phyloP scores from a whole-genome alignment of 441 rosid genomes.

The Rhodomyrtus psidioides region DNA sequence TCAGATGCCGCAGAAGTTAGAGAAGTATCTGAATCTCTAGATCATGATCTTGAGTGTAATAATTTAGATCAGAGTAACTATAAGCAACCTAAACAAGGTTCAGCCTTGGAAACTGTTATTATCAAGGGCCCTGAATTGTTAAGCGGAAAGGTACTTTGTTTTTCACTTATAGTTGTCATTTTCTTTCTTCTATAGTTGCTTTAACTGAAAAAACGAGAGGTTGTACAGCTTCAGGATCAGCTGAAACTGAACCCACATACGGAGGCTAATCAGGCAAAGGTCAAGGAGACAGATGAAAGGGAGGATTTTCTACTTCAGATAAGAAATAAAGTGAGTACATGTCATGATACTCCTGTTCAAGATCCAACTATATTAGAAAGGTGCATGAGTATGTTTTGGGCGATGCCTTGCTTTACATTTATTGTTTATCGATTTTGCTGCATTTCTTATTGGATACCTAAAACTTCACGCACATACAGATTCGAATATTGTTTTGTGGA shows the following conservation, averaged over 20 bases:
- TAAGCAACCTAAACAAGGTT: slow-evolving; percentile 25
- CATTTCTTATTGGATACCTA: not conserved
- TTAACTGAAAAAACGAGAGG: not conserved
- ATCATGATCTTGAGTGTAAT: slow-evolving; percentile 24
- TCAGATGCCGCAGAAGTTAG: slow-evolving; percentile 23
- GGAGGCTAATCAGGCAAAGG: slow-evolving; percentile 34
- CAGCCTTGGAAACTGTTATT: slow-evolving; percentile 14
- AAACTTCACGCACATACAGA: not conserved
- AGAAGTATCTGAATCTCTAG: slow-evolving; percentile 24
- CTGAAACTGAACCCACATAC: slow-evolving; percentile 30
- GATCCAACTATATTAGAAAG: not conserved
- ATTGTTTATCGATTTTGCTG: not conserved
- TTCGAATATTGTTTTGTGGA: not conserved
- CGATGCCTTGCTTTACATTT: not conserved
- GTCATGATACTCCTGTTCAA: not conserved
- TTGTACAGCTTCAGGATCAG: slow-evolving; percentile 26
- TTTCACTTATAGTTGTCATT: not conserved
- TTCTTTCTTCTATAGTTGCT: not conserved
- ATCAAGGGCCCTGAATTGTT: not conserved
- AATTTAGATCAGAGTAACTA: slow-evolving; percentile 14
- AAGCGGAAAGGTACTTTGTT: not conserved
- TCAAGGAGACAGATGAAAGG: slow-evolving; percentile 41
- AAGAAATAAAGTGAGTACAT: slow-evolving; percentile 7
- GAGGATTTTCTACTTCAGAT: slow-evolving; percentile 45
- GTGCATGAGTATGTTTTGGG: not conserved